Conservation (phyloP, 2,329 filamentous ascomycete species). For the Orbilia ellipsospora region DNA sequence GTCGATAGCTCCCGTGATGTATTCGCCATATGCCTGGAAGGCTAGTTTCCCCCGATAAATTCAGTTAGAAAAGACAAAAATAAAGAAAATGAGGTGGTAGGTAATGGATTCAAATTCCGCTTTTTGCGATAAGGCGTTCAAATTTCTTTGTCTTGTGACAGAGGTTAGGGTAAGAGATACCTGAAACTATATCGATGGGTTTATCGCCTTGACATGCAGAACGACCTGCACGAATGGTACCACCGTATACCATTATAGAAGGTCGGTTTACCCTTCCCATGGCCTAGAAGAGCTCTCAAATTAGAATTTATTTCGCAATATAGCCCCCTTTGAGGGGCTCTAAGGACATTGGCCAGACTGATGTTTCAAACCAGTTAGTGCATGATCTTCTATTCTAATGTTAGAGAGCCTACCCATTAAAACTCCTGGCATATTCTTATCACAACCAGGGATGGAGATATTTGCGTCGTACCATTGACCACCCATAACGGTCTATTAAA, state of each 20-base stretch:
- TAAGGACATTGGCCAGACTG: constrained; percentile 36
- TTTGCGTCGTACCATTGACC: constrained; percentile 99
- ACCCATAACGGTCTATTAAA: constrained; percentile 83
- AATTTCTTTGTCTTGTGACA: background rate
- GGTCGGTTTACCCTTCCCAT: constrained; percentile 96
- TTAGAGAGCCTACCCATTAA: constrained; percentile 68
- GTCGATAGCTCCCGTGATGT: constrained; percentile 80
- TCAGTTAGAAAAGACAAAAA: background rate
- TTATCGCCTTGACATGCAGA: constrained; percentile 77
- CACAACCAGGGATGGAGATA: constrained; percentile 94
- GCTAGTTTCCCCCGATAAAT: constrained; percentile 64
- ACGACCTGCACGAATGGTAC: constrained; percentile 91
- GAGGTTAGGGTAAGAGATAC: constrained; percentile 25
- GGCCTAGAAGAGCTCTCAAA: constrained; percentile 67
- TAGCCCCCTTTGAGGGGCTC: background rate
- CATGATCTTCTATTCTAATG: background rate
- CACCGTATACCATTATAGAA: constrained; percentile 97
- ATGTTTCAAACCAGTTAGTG: constrained; percentile 20
- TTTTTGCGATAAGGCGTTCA: background rate
- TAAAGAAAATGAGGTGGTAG: background rate
- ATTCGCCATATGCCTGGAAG: constrained; percentile 97
- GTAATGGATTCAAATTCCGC: background rate
- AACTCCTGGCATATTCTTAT: constrained; percentile 99
- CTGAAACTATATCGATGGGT: constrained; percentile 88
- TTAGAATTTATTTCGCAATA: constrained; percentile 63